Percentiles rank a stretch among this genome's conserved stretches.
These are phyloP conservation scores for Chrysoporthe cubensis DNA, from an alignment of 2,329 filamentous ascomycete genomes.

Conservation along the genomic window DNA sequence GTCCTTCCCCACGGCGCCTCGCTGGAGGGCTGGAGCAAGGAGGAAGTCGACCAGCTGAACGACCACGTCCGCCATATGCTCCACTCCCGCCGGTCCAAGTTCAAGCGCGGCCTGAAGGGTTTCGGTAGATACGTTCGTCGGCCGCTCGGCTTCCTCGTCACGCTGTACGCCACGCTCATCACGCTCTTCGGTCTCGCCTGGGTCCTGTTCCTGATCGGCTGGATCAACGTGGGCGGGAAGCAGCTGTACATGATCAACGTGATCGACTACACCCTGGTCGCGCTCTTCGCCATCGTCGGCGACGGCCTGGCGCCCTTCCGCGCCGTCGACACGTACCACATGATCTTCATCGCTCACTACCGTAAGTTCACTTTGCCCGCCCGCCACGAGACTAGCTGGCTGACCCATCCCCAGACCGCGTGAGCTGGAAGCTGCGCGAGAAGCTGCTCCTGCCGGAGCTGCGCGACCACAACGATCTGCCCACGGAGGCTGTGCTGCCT, in stretches of 20 bases:
- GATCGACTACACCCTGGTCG: conserved; percentile 73
- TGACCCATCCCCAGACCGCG: conserved; percentile 41
- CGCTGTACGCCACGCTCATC: conserved; percentile 80
- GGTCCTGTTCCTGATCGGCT: conserved; percentile 90
- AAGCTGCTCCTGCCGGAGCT: conserved; percentile 65
- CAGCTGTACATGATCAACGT: conserved; percentile 72
- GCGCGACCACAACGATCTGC: conserved; percentile 71
- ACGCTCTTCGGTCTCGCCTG: conserved; percentile 84
- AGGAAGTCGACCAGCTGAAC: conserved; percentile 77
- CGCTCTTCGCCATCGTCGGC: conserved; percentile 71
- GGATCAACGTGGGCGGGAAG: conserved; percentile 78
- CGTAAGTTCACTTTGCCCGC: conserved; percentile 37
- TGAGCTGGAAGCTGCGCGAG: conserved; percentile 68
- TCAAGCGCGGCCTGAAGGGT: conserved; percentile 78
- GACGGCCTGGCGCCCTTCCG: conserved; percentile 76
- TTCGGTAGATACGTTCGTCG: conserved; percentile 79
- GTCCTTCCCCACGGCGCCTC: conserved; percentile 75
- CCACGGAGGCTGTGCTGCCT: conserved; percentile 42
- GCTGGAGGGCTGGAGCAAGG: conserved; percentile 74
- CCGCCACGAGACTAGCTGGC: too few relatives aligned
- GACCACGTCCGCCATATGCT: conserved; percentile 88
- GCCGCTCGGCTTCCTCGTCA: conserved; percentile 82
- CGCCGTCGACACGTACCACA: conserved; percentile 82
- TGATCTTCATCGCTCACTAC: conserved; percentile 80
- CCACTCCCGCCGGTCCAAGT: conserved; percentile 77